Base-by-base conservation (phyloP, 495 filamentous ascomycete genomes). In the Penicillium coffeae region DNA sequence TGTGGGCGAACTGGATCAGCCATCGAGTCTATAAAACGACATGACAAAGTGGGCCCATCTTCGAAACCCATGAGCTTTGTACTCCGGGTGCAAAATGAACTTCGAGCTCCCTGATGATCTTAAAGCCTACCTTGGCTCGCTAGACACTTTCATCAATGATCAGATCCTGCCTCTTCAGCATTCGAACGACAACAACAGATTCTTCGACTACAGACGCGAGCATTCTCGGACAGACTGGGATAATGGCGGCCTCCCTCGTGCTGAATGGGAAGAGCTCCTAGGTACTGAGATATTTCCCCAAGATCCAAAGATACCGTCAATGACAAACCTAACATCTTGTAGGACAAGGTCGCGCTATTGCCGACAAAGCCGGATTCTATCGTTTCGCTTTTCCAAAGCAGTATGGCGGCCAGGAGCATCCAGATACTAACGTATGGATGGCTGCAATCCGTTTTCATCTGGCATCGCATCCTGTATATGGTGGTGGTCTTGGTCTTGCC, bases 141-240 rank as follows among this genome's bases (percentile, higher is more conserved):
- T 83, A 16, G 78, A 83, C 63, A 50, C 50, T 3, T 85, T 83
- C 64, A 81, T 82, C 45, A 58, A 70, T n/a, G 48, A 51, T 6
- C 67, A 70, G 22, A 81, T 83, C 45, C 54, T 65, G 8, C 42
- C 42, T 13, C 42, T 45, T 16, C 42, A 45, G 15, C 27, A 45
- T 15, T 47, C 57, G 0, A 50, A 77, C 45, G 77, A 80, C 47
- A 83, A 82, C 48, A 63, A 81, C 20, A 76, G 77, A 20, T 83
- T 83, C 69, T 83, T 83, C 57, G 78, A 83, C 58, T 73, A 83
- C 56, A 69, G 79, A 7, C 75, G 79, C 37, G 79, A 83, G 45
- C 69, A 79, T 62, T 60, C 73, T 6, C 73, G 78, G 1, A 84
- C 78, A 0, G 68, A 81, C 54, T 81, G 74, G 72, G 70, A 74